phyloP scores from a whole-genome alignment of 202 grass and related monocot genomes.

The Setaria italica region DNA sequence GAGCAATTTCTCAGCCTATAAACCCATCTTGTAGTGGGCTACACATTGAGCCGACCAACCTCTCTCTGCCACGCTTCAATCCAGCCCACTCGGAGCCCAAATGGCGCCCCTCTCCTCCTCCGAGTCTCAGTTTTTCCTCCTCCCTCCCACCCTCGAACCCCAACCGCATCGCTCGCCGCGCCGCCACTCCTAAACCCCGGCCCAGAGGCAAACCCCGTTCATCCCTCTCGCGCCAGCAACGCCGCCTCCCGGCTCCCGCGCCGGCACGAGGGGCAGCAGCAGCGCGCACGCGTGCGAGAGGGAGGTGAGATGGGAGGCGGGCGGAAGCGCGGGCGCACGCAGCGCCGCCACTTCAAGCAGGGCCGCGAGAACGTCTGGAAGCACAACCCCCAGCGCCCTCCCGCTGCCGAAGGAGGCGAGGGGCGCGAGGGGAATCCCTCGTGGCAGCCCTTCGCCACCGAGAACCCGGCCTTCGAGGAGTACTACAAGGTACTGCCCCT shows the following conservation, averaged over 20 bases:
- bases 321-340: constrained; percentile 93
- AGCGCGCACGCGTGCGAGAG: not conserved
- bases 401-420: constrained; percentile 21
- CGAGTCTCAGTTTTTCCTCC: not conserved
- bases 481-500: constrained; percentile 80
- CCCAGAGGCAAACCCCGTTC: constrained; percentile 25
- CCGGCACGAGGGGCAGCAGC: not conserved
- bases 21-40: not conserved
- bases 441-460: constrained; percentile 90
- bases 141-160: not conserved
- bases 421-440: constrained; percentile 59
- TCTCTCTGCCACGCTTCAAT: not conserved
- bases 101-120: not conserved
- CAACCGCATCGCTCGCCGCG: constrained; percentile 46
- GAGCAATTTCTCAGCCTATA: too few relatives aligned
- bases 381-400: constrained; percentile 61
- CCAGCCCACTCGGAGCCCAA: constrained; percentile 21
- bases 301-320: constrained; percentile 70
- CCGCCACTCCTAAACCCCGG: constrained; percentile 48
- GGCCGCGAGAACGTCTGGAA: constrained; percentile 95
- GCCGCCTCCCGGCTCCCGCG: not conserved
- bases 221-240: not conserved
- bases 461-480: constrained; percentile 86
- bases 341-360: constrained; percentile 97
- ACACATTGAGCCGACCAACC: not conserved